These are phyloP conservation scores for Diaporthe vaccinii DNA, from an alignment of 2,329 filamentous ascomycete genomes.

Conservation along the genomic window DNA sequence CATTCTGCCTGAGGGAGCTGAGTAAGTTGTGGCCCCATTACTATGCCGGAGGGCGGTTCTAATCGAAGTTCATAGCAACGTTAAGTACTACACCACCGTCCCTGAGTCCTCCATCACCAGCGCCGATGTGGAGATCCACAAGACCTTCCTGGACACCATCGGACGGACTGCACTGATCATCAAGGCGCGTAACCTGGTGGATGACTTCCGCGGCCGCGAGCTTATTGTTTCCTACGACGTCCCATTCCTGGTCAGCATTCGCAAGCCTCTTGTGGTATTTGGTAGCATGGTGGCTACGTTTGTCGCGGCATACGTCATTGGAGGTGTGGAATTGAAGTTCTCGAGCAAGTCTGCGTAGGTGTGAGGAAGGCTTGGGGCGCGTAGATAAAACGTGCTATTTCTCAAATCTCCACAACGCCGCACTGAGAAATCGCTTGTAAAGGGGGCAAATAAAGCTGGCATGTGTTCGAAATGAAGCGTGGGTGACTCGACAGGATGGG, in stretches of 20 bases:
- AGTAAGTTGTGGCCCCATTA: slow-evolving; percentile 64
- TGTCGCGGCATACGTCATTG: slow-evolving; percentile 79
- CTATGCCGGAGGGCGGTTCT: slow-evolving; percentile 38
- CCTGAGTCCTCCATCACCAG: slow-evolving; percentile 73
- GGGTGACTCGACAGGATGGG: slow-evolving; percentile 8
- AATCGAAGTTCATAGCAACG: slow-evolving; percentile 73
- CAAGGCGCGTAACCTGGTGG: slow-evolving; percentile 87
- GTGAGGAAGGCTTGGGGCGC: slow-evolving; percentile 43
- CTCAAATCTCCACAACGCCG: neutral
- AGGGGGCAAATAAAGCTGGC: slow-evolving; percentile 1
- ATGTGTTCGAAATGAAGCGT: slow-evolving; percentile 13
- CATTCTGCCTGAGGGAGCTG: slow-evolving; percentile 91
- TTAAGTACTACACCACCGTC: slow-evolving; percentile 81
- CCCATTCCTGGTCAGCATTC: slow-evolving; percentile 78
- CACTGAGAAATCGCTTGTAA: neutral
- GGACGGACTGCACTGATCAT: slow-evolving; percentile 87
- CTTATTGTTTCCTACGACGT: slow-evolving; percentile 92
- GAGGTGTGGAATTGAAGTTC: slow-evolving; percentile 86
- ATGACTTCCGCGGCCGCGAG: slow-evolving; percentile 88
- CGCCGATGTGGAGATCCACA: slow-evolving; percentile 74
- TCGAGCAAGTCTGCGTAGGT: slow-evolving; percentile 50
- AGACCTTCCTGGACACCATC: slow-evolving; percentile 93
- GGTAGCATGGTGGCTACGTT: slow-evolving; percentile 81
- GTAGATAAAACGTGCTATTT: slow-evolving; percentile 2
- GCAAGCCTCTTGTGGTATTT: slow-evolving; percentile 90